Percentiles rank a stretch among this genome's conserved stretches.
These are phyloP conservation scores for Nakazawaea populi DNA, from an alignment of 805 yeast species.

Conservation along the genomic window DNA sequence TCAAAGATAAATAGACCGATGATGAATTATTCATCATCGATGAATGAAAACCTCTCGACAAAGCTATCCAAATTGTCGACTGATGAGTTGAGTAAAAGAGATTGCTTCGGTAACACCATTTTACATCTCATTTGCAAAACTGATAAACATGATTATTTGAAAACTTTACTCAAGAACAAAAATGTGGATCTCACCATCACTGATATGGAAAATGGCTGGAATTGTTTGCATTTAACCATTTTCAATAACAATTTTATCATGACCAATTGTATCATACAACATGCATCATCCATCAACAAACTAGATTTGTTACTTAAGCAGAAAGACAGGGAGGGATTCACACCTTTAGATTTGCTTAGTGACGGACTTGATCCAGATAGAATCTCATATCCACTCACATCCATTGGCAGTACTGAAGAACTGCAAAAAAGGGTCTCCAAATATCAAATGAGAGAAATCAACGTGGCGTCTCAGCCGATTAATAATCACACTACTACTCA, in stretches of 20 bases:
- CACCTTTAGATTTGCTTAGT: constrained; percentile 64
- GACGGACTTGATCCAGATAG: constrained; percentile 37
- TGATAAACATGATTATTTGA: constrained; percentile 42
- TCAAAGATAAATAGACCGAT: not conserved
- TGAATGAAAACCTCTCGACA: constrained; percentile 8
- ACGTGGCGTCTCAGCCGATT: not conserved
- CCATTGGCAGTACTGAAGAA: constrained; percentile 5
- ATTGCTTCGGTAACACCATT: constrained; percentile 60
- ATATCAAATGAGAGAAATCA: constrained; percentile 4
- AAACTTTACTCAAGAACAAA: constrained; percentile 39
- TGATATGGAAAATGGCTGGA: constrained; percentile 81
- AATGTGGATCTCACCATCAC: constrained; percentile 37
- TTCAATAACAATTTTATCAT: constrained; percentile 50
- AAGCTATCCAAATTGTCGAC: constrained; percentile 24
- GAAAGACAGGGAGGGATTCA: constrained; percentile 64
- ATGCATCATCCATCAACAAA: constrained; percentile 12
- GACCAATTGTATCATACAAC: constrained; percentile 35
- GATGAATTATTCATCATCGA: constrained; percentile 1
- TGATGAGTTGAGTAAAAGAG: constrained; percentile 42
- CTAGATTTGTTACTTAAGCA: constrained; percentile 34
- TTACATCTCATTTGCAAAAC: constrained; percentile 50
- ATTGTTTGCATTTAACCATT: constrained; percentile 68
- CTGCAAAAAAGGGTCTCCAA: not conserved
- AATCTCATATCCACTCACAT: constrained; percentile 16
- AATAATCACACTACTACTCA: no score